A percentile compares a stretch with the other conserved stretches of the same genome.
phyloP scores from a whole-genome alignment of 495 filamentous ascomycete genomes.

The Bombardia bombarda region DNA sequence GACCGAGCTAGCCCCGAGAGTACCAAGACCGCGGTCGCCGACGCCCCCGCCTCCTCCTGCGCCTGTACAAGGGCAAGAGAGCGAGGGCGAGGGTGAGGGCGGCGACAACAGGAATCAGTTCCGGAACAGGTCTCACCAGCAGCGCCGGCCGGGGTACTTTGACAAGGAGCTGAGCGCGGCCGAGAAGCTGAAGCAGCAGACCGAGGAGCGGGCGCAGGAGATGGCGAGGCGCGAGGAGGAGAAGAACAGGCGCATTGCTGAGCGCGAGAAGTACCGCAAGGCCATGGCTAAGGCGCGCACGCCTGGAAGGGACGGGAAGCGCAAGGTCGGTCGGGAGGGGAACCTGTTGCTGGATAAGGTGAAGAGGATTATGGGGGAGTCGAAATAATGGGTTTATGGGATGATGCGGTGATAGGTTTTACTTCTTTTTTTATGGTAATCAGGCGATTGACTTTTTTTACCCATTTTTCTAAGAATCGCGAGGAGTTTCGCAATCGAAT shows the following conservation, averaged over 20 bases:
- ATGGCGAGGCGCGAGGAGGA: conserved; percentile 47
- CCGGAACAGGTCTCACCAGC: conserved; percentile 19
- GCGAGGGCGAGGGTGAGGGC: not conserved
- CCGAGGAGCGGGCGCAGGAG: conserved; percentile 51
- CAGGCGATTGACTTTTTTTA: no score
- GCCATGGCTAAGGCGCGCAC: conserved; percentile 69
- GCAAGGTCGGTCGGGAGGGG: conserved; percentile 80
- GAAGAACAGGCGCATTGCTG: conserved; percentile 45
- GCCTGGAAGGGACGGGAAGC: conserved; percentile 69
- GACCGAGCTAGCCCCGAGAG: not conserved
- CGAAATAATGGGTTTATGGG: not conserved
- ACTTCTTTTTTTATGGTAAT: not conserved
- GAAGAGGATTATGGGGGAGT: conserved; percentile 55
- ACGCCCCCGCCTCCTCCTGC: not conserved
- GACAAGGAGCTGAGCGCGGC: conserved; percentile 67
- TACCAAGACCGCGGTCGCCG: not conserved
- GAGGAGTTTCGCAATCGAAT: no score
- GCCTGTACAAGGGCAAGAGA: not conserved
- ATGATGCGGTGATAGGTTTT: not conserved
- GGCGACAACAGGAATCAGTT: not conserved
- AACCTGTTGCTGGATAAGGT: conserved; percentile 75
- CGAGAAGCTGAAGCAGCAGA: conserved; percentile 53
- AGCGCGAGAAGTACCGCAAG: conserved; percentile 55
- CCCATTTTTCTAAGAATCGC: no score
- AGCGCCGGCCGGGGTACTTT: conserved; percentile 60